phyloP scores from a whole-genome alignment of 768 basidiomycete genomes.

The Flagelloscypha sp. region DNA sequence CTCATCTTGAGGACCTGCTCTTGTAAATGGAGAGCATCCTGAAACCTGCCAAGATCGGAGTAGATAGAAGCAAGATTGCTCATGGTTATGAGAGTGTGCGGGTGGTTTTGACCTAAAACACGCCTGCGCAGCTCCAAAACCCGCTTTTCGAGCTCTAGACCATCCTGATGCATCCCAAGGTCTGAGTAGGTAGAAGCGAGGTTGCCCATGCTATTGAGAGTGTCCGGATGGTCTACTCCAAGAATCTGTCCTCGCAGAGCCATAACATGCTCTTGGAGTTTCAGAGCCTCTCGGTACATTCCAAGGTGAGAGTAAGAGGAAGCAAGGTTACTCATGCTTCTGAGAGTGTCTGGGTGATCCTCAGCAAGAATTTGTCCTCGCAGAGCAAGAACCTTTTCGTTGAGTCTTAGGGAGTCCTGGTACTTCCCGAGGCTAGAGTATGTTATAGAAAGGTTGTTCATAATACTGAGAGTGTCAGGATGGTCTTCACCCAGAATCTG shows the following conservation, averaged over 20 bases:
- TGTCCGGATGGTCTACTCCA: conserved; percentile 8
- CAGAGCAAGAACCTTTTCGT: conserved; percentile 1
- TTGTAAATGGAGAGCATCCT: conserved; percentile 3
- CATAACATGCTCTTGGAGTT: conserved; percentile 1
- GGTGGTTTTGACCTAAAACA: conserved; percentile 4
- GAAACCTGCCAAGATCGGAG: conserved; percentile 1
- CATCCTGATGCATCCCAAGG: no score
- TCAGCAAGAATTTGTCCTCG: conserved; percentile 1
- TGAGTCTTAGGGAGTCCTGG: conserved; percentile 1
- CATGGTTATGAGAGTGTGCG: conserved; percentile 5
- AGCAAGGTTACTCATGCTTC: conserved; percentile 6
- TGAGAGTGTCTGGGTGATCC: conserved; percentile 5
- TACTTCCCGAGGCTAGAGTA: conserved; percentile 4
- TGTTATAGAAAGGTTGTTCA: conserved; percentile 6
- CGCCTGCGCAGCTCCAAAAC: no score
- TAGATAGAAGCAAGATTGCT: conserved; percentile 7
- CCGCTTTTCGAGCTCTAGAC: no score
- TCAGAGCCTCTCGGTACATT: conserved; percentile 1
- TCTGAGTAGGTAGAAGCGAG: conserved; percentile 3
- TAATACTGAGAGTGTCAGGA: conserved; percentile 5
- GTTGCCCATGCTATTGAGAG: conserved; percentile 3
- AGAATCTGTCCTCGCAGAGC: not conserved
- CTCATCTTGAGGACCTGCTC: not conserved
- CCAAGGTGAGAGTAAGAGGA: conserved; percentile 4
- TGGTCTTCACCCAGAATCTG: conserved; percentile 3